Conservation (phyloP, 2,329 filamentous ascomycete genomes). For the Elsinoe fawcettii region DNA sequence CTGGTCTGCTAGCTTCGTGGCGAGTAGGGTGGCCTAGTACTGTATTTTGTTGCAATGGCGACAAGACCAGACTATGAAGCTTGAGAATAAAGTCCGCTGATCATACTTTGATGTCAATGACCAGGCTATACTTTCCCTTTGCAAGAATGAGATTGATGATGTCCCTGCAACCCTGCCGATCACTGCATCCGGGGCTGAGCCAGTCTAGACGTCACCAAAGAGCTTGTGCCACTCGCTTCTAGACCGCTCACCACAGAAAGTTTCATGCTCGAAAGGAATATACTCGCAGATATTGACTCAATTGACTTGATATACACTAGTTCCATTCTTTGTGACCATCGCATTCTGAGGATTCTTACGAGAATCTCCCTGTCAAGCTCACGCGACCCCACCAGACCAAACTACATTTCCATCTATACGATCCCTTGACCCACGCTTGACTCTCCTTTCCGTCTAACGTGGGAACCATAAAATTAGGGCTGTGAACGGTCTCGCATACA, state of each 20-base stretch:
- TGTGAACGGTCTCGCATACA: background rate
- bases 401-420: too few species aligned
- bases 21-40: background rate
- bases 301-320: background rate
- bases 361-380: too few species aligned
- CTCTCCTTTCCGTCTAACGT: background rate
- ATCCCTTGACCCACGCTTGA: too few species aligned
- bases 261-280: background rate
- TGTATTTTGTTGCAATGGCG: background rate
- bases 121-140: background rate
- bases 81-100: background rate
- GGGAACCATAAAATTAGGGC: background rate
- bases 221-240: background rate
- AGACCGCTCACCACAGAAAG: background rate
- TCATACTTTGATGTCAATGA: background rate
- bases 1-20: background rate
- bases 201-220: slow-evolving; percentile 8
- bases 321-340: too few species aligned
- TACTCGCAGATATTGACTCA: background rate
- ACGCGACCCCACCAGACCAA: too few species aligned
- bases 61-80: background rate
- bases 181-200: background rate
- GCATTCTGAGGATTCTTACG: too few species aligned
- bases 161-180: background rate
- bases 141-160: background rate